Conservation (phyloP, 192 early-diverging fungal species). For the Podila minutissima region DNA sequence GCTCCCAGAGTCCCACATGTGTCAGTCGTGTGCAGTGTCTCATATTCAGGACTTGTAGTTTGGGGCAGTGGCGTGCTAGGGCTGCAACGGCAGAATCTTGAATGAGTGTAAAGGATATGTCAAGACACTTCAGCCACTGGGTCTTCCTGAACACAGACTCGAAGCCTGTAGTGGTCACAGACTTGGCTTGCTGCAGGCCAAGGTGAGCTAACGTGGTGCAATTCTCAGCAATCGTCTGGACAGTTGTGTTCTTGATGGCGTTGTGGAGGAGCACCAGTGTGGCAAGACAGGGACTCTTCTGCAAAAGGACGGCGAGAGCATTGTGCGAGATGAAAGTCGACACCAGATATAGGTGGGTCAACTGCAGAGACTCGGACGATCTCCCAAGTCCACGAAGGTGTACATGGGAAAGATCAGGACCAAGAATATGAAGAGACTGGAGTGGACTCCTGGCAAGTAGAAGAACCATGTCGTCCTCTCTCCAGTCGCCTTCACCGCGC, state of each 20-base stretch:
- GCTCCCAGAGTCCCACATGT: slow-evolving; percentile 13
- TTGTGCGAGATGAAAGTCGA: slow-evolving; percentile 31
- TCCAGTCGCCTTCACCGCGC: slow-evolving; percentile 41
- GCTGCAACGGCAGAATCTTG: slow-evolving; percentile 15
- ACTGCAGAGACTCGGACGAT: background rate
- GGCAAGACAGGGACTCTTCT: slow-evolving; percentile 13
- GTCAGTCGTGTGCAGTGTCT: slow-evolving; percentile 33
- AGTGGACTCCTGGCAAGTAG: slow-evolving; percentile 22
- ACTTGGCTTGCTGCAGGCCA: slow-evolving; percentile 24
- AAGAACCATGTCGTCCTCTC: slow-evolving; percentile 27
- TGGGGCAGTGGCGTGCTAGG: slow-evolving; percentile 14
- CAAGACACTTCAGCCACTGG: slow-evolving; percentile 10
- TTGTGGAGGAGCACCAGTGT: slow-evolving; percentile 23
- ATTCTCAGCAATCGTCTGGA: slow-evolving; percentile 29
- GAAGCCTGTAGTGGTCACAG: slow-evolving; percentile 23
- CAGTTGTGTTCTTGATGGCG: slow-evolving; percentile 35
- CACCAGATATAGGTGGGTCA: slow-evolving; percentile 12
- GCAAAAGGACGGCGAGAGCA: slow-evolving; percentile 21
- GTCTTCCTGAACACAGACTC: slow-evolving; percentile 32
- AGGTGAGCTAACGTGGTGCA: slow-evolving; percentile 18
- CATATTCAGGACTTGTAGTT: slow-evolving; percentile 14
- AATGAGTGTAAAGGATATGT: slow-evolving; percentile 32
- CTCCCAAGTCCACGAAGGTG: slow-evolving; percentile 14
- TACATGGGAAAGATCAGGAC: slow-evolving; percentile 38
- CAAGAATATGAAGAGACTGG: slow-evolving; percentile 18